Percentiles rank a stretch among this genome's conserved stretches.
phyloP scores from a whole-genome alignment of 2,329 filamentous ascomycete genomes.

The Epichloe elymi region DNA sequence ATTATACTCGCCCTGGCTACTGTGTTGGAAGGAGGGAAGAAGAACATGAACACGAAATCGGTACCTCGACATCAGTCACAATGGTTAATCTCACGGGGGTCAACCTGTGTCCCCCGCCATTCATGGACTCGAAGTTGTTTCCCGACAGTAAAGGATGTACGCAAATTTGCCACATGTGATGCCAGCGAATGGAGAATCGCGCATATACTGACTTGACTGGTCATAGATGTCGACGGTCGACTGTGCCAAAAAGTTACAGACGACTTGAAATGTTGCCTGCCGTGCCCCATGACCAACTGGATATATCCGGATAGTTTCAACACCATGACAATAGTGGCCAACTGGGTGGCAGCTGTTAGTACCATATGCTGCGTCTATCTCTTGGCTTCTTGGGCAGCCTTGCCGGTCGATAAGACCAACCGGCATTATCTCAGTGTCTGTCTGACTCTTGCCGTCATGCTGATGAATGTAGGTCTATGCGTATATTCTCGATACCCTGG shows the following conservation, averaged over 20 bases:
- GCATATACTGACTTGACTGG: background rate
- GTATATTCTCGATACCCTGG: background rate
- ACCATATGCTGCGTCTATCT: constrained; percentile 62
- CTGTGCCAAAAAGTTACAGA: constrained; percentile 35
- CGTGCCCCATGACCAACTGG: constrained; percentile 80
- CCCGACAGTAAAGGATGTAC: constrained; percentile 52
- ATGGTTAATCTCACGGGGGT: constrained; percentile 27
- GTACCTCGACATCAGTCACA: constrained; percentile 1
- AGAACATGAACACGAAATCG: background rate
- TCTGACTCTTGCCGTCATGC: constrained; percentile 58
- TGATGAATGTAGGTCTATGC: constrained; percentile 57
- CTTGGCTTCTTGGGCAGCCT: constrained; percentile 61
- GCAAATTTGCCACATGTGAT: background rate
- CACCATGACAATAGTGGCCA: constrained; percentile 50
- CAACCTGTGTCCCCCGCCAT: constrained; percentile 51
- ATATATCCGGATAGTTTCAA: constrained; percentile 47
- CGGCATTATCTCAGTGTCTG: constrained; percentile 90
- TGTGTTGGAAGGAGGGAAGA: background rate
- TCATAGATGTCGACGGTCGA: constrained; percentile 43
- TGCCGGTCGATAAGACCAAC: constrained; percentile 80
- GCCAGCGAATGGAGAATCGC: background rate
- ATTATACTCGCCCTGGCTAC: background rate
- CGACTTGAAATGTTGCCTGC: constrained; percentile 63
- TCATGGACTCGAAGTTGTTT: constrained; percentile 51
- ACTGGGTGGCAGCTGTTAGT: constrained; percentile 70